Percentiles rank a stretch among this genome's conserved stretches.
Evolutionary conservation across 2,329 filamentous ascomycete species (phyloP).

Genomic region (Claviceps maximensis): DNA sequence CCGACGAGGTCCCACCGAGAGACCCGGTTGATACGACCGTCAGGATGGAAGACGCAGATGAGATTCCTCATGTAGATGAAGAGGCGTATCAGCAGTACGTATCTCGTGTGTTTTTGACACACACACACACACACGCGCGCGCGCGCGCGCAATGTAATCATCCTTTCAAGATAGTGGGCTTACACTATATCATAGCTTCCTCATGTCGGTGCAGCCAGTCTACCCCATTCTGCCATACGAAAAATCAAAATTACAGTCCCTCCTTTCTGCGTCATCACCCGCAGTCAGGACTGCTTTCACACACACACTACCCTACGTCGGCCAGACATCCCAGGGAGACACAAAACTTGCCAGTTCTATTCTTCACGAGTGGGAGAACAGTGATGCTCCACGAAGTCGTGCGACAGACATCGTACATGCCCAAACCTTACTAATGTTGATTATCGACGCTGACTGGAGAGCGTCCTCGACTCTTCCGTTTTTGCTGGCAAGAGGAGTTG

Average conservation of each 20-base stretch:
- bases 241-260: slow-evolving; percentile 40
- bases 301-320: slow-evolving; percentile 47
- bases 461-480: slow-evolving; percentile 33
- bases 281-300: slow-evolving; percentile 50
- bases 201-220: slow-evolving; percentile 49
- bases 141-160: not conserved
- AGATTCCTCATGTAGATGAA: slow-evolving; percentile 23
- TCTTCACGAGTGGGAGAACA: slow-evolving; percentile 38
- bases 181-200: slow-evolving; percentile 33
- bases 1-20: slow-evolving; percentile 23
- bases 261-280: slow-evolving; percentile 42
- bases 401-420: slow-evolving; percentile 44
- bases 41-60: slow-evolving; percentile 13
- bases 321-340: slow-evolving; percentile 25
- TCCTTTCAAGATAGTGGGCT: not conserved
- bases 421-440: slow-evolving; percentile 53
- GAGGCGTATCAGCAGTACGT: slow-evolving; percentile 32
- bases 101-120: not conserved
- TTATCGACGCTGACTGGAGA: slow-evolving; percentile 47
- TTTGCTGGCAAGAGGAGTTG: slow-evolving; percentile 52
- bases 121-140: not conserved
- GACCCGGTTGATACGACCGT: slow-evolving; percentile 23
- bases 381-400: slow-evolving; percentile 22
- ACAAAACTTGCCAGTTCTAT: slow-evolving; percentile 32
- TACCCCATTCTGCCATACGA: slow-evolving; percentile 52